Evolutionary conservation across 2,329 filamentous ascomycete species (phyloP), one percentile per base, ranked within the genome.

Genomic region (Tricladium varicosporioides): DNA sequence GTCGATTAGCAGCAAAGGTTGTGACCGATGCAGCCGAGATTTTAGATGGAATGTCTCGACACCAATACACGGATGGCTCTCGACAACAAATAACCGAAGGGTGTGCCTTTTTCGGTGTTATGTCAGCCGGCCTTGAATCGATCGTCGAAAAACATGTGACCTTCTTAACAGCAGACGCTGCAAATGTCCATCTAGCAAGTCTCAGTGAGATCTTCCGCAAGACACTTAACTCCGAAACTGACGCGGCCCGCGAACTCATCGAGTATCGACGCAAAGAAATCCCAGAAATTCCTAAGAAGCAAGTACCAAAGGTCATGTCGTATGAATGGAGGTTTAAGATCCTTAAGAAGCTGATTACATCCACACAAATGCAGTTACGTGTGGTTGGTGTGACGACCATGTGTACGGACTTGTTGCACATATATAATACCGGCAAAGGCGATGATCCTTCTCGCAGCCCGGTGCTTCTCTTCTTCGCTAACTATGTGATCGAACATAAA

Each of bases 281-380:
- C 56, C 45, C 56, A 11, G 51, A 56, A 2, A 8, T 70, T 81
- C 19, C 66, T 73, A 7, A 59, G 63, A 2, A 70, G 68, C 2
- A 73, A 73, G 56, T 75, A 1, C 67, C 75, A 1, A 79, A 82
- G 8, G 75, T 85, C 0, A 76, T 88, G 14, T 73, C 78, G 1
- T 76, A 79, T 52, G 80, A 85, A 54, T 95, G 89, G 87, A 86
- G 84, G 51, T 85, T 96, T 64, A 77, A 78, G 45, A 76, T 87
- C 1, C 76, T 89, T 51, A 84, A 84, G 65, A 87, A 84, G 63
- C 85, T 93, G 63, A 86, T 97, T 52, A 85, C 82, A 67, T 93
- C 90, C 56, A 87, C 89, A 36, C 90, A 93, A 67, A 96, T 97
- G 91, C 91, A 96, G 68, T 78, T 97, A 40, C 87, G 93, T 40